These are phyloP conservation scores for Saccharum hybrid DNA, from an alignment of 202 grass and related monocot genomes.

Conservation along the genomic window DNA sequence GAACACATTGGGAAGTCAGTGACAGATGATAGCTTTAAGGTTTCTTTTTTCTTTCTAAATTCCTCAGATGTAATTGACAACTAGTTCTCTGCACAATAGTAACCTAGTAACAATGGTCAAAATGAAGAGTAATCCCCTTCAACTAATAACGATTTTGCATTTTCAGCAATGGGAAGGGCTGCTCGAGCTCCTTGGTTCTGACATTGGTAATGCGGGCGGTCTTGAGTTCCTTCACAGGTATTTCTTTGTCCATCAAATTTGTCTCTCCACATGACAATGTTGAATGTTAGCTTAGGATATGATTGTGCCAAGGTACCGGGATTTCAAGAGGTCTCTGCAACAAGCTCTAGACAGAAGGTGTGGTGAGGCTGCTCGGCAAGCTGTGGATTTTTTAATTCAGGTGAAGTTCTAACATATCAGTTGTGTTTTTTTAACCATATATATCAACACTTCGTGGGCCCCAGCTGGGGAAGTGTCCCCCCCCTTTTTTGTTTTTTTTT, in stretches of 20 bases:
- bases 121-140: background rate
- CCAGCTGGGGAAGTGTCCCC: background rate
- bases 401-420: constrained; percentile 40
- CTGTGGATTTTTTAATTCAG: constrained; percentile 83
- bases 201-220: constrained; percentile 82
- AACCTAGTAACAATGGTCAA: background rate
- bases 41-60: constrained; percentile 40
- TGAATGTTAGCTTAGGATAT: constrained; percentile 43
- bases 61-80: constrained; percentile 8
- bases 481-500: background rate
- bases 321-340: constrained; percentile 91
- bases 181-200: constrained; percentile 86
- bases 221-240: constrained; percentile 98
- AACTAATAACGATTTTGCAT: constrained; percentile 50
- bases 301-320: constrained; percentile 69
- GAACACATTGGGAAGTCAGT: constrained; percentile 83
- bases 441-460: background rate
- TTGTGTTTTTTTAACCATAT: background rate
- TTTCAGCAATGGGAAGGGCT: constrained; percentile 96
- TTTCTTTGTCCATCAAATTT: constrained; percentile 24
- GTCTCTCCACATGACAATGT: constrained; percentile 13
- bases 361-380: constrained; percentile 64
- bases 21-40: constrained; percentile 95
- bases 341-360: constrained; percentile 64
- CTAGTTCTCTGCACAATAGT: constrained; percentile 7